Base-by-base conservation (phyloP, 768 basidiomycete species). In the Astraeus odoratus region DNA sequence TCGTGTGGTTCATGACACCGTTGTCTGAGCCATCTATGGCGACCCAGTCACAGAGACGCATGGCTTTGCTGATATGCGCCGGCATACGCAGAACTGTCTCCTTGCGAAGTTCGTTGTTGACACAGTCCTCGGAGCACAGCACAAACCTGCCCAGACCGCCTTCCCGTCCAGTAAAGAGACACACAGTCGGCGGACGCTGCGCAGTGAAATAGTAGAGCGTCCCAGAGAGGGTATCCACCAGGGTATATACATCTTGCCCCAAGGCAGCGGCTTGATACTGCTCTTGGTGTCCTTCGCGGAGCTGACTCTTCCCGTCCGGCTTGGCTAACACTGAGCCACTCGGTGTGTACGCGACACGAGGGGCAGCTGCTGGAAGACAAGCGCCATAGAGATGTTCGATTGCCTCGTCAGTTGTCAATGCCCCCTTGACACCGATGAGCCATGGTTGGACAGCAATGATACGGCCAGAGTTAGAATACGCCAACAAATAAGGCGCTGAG, bases 141-240 rank as follows among this genome's bases (percentile, higher is more conserved):
- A 57, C 55, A 37, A 57, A 57, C 36, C 55, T 27, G 22, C 55
- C 55, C 7, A 57, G 31, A 19, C 55, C 55, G 1, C 55, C 55
- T 18, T 57, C 55, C 13, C 55, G 46, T 25, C 55, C 55, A 1
- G 55, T 43, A 15, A 47, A 57, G 18, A 57, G 29, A 23, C 55
- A 56, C 16, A 57, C 55, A 6, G 55, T 57, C 15, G 55, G 55
- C 3, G 55, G 52, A 8, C 33, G 44, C 8, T 35, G 15, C 0
- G 55, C 55, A 4, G 37, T 16, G 31, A 57, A 57, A 36, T 57
- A 57, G 23, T 57, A 57, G 8, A 57, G 24, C 7, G 52, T 49
- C 1, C 30, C 19, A 10, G 55, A 47, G 36, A 9, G 27, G 0
- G 55, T 57, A 40, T 57, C 55, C 27, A 57, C 18, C 16, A 57